Conservation (phyloP, 208 protist genomes). For the Crithidia sp. region DNA sequence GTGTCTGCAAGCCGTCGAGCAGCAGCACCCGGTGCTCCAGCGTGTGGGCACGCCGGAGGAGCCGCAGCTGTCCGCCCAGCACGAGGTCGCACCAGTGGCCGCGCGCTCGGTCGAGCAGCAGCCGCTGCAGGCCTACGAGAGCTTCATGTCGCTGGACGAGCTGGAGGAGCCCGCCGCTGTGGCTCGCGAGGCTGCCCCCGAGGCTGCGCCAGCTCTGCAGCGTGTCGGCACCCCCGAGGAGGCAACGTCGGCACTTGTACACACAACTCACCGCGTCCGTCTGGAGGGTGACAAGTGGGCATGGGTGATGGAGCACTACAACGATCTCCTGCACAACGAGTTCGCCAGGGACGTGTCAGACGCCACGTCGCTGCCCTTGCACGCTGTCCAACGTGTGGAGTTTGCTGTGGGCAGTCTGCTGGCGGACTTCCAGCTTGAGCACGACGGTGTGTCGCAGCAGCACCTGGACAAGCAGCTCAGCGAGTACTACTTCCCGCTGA, state of each 20-base stretch:
- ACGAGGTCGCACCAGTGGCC: background rate
- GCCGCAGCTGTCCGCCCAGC: background rate
- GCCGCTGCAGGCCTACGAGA: slow-evolving; percentile 15
- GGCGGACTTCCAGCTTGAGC: slow-evolving; percentile 31
- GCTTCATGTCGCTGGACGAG: slow-evolving; percentile 20
- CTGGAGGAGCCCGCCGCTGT: slow-evolving; percentile 4
- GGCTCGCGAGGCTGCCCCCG: background rate
- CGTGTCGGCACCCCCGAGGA: slow-evolving; percentile 2
- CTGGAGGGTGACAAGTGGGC: slow-evolving; percentile 57
- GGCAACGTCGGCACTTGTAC: background rate
- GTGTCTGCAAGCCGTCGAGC: too few relatives aligned
- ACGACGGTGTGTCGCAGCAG: slow-evolving; percentile 19
- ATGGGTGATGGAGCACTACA: slow-evolving; percentile 30
- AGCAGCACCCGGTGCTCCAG: too few relatives aligned
- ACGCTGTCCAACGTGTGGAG: slow-evolving; percentile 15
- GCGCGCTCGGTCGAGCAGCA: background rate
- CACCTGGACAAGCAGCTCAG: slow-evolving; percentile 28
- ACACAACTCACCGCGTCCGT: slow-evolving; percentile 43
- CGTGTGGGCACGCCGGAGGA: background rate
- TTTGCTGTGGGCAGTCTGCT: slow-evolving; percentile 33
- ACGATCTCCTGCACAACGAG: slow-evolving; percentile 33
- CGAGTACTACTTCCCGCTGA: slow-evolving; percentile 16
- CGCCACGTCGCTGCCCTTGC: slow-evolving; percentile 16
- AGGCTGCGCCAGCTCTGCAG: background rate
- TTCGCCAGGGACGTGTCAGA: slow-evolving; percentile 49